Evolutionary conservation across 1,284 basidiomycete genomes (phyloP).

Genomic region (Irpex sp.): DNA sequence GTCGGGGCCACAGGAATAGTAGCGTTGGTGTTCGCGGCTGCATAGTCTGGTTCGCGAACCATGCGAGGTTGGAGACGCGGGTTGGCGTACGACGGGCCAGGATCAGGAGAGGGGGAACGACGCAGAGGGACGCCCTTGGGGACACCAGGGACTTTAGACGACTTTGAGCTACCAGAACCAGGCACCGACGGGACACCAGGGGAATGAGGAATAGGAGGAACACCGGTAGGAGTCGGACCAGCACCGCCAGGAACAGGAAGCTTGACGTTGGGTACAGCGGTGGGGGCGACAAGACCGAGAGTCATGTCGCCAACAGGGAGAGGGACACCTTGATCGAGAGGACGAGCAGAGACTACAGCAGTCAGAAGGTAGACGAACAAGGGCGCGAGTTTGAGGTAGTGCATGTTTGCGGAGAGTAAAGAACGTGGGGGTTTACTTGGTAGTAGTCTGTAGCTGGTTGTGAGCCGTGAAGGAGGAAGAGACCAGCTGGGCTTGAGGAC

Average conservation of each 20-base stretch:
- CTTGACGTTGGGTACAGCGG: slow-evolving; percentile 16
- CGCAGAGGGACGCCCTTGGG: not conserved
- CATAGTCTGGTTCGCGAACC: slow-evolving; percentile 4
- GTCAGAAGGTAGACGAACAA: slow-evolving; percentile 8
- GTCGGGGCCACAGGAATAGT: not conserved
- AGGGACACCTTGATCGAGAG: slow-evolving; percentile 14
- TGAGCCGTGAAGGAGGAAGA: not conserved
- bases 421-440: slow-evolving; percentile 15
- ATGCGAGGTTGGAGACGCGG: slow-evolving; percentile 1
- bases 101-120: not conserved
- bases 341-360: slow-evolving; percentile 16
- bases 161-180: not conserved
- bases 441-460: slow-evolving; percentile 10
- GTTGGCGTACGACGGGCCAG: not conserved
- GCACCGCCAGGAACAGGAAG: slow-evolving; percentile 1
- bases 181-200: not conserved
- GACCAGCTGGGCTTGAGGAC: slow-evolving; percentile 5
- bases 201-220: not conserved
- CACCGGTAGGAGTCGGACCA: slow-evolving; percentile 8
- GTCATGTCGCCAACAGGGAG: slow-evolving; percentile 11
- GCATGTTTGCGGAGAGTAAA: slow-evolving; percentile 15
- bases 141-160: not conserved
- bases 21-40: slow-evolving; percentile 3
- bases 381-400: slow-evolving; percentile 13
- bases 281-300: slow-evolving; percentile 11